A percentile compares a stretch with the other conserved stretches of the same genome.
These are phyloP conservation scores for Yamadazyma paraphyllophila DNA, from an alignment of 805 yeast genomes.

Conservation along the genomic window DNA sequence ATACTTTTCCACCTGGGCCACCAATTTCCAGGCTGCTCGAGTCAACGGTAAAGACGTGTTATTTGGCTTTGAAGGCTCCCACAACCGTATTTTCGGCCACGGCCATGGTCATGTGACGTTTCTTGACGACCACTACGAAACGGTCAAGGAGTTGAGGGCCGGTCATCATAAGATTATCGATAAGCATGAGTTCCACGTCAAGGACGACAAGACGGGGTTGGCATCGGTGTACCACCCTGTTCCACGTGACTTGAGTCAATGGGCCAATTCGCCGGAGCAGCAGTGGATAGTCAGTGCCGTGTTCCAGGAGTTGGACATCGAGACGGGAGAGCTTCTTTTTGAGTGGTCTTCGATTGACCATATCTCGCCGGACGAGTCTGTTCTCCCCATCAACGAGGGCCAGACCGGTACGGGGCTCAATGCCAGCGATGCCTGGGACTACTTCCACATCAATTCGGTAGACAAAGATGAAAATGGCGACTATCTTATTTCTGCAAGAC, in stretches of 20 bases:
- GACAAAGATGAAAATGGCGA: constrained; percentile 35
- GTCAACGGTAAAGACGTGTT: constrained; percentile 24
- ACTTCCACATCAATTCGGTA: constrained; percentile 39
- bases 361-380: constrained; percentile 30
- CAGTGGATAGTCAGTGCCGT: constrained; percentile 36
- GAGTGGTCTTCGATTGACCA: constrained; percentile 35
- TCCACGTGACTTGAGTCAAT: constrained; percentile 25
- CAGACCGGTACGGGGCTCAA: constrained; percentile 34
- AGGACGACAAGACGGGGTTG: constrained; percentile 28
- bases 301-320: constrained; percentile 35
- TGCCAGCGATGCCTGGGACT: constrained; percentile 38
- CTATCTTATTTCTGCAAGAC: constrained; percentile 35
- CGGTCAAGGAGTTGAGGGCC: constrained; percentile 30
- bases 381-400: constrained; percentile 27
- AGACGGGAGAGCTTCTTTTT: constrained; percentile 33
- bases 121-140: constrained; percentile 26
- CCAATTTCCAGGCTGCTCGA: constrained; percentile 29
- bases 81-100: constrained; percentile 25
- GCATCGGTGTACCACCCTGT: constrained; percentile 34
- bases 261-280: constrained; percentile 23
- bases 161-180: constrained; percentile 33
- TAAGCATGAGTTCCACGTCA: constrained; percentile 36
- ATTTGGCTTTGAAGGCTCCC: constrained; percentile 35
- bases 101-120: constrained; percentile 33
- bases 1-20: constrained; percentile 29